Evolutionary conservation across 495 filamentous ascomycete species (phyloP).

Genomic region (Achaetomiella virescens): DNA sequence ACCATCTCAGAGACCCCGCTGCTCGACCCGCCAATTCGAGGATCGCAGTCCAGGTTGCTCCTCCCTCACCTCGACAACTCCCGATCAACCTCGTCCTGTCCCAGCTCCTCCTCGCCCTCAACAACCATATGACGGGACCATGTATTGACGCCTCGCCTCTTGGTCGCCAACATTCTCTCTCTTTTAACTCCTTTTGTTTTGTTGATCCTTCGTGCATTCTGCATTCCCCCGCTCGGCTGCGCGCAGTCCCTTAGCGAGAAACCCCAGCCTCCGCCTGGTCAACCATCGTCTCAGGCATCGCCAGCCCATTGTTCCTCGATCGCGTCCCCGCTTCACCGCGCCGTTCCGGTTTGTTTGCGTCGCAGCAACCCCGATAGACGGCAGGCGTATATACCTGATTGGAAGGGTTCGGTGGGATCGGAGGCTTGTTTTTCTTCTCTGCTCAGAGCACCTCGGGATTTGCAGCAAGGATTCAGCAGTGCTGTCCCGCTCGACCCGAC

Average conservation of each 20-base stretch:
- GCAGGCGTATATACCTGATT: neutral
- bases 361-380: neutral
- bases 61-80: neutral
- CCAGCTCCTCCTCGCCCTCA: neutral
- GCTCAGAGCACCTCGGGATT: neutral
- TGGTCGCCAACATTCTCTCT: slow-evolving; percentile 4
- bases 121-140: slow-evolving; percentile 4
- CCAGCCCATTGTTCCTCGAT: neutral
- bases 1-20: slow-evolving; percentile 10
- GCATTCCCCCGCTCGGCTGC: slow-evolving; percentile 13
- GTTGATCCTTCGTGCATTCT: neutral
- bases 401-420: neutral
- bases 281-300: neutral
- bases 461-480: slow-evolving; percentile 30
- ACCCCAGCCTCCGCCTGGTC: slow-evolving; percentile 11
- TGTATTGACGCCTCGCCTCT: slow-evolving; percentile 14
- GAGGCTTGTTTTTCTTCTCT: neutral
- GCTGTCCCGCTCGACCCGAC: slow-evolving; percentile 25
- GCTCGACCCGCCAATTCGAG: neutral
- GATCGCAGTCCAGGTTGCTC: neutral
- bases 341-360: neutral
- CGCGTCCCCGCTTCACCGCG: neutral
- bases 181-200: slow-evolving; percentile 8
- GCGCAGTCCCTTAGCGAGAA: slow-evolving; percentile 15
- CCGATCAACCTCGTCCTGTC: neutral